Percentiles rank a stretch among this genome's conserved stretches.
Conservation (phyloP, 768 basidiomycete species). For the Candolleomyces aberdarensis region DNA sequence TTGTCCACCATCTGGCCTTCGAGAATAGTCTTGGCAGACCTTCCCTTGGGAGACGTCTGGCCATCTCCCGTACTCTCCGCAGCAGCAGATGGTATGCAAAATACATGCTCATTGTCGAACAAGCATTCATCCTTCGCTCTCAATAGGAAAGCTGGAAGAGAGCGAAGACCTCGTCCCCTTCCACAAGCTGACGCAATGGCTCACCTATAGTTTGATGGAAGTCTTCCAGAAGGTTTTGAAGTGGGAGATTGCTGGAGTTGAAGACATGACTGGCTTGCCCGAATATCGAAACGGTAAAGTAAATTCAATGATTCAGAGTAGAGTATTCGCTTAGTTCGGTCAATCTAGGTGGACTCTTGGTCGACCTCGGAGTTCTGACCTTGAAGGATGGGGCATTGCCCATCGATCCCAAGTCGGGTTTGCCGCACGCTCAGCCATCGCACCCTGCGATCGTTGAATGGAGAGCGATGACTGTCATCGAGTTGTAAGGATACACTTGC, state of each 20-base stretch:
- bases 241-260: slow-evolving; percentile 80
- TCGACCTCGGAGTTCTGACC: slow-evolving; percentile 78
- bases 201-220: slow-evolving; percentile 86
- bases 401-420: slow-evolving; percentile 42
- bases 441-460: slow-evolving; percentile 95
- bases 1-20: slow-evolving; percentile 90
- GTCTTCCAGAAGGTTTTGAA: slow-evolving; percentile 72
- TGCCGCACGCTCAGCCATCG: slow-evolving; percentile 67
- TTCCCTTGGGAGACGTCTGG: slow-evolving; percentile 93
- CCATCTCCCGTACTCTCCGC: slow-evolving; percentile 57
- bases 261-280: slow-evolving; percentile 88
- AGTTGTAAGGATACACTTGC: slow-evolving; percentile 60
- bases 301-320: too few relatives aligned
- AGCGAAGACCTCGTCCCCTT: slow-evolving; percentile 84
- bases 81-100: slow-evolving; percentile 11
- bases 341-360: slow-evolving; percentile 71
- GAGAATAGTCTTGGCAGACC: slow-evolving; percentile 60
- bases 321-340: too few relatives aligned
- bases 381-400: slow-evolving; percentile 59
- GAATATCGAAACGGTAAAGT: slow-evolving; percentile 87
- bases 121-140: slow-evolving; percentile 4
- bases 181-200: slow-evolving; percentile 95
- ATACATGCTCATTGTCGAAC: not conserved
- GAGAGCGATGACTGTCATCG: slow-evolving; percentile 93
- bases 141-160: slow-evolving; percentile 24